Conservation (phyloP, 805 yeast species). For the Kodamaea neixiangensis region DNA sequence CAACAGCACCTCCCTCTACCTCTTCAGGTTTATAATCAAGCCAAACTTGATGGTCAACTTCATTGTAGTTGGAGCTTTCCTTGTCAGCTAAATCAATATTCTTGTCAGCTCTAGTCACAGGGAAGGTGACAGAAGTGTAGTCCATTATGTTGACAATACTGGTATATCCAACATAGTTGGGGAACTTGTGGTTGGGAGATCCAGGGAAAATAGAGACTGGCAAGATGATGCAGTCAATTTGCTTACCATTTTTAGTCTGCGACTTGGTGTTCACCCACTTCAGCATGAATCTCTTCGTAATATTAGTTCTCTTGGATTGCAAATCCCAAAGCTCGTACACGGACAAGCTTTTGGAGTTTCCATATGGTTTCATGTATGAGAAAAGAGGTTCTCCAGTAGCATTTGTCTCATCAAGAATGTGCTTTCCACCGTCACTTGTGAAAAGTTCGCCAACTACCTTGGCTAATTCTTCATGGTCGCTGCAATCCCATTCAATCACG, state of each 20-base stretch:
- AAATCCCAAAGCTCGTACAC: slow-evolving; percentile 43
- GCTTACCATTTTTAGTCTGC: slow-evolving; percentile 39
- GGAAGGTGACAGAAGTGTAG: slow-evolving; percentile 42
- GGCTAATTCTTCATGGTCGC: slow-evolving; percentile 34
- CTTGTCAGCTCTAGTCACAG: slow-evolving; percentile 57
- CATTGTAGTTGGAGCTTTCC: slow-evolving; percentile 32
- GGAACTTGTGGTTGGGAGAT: slow-evolving; percentile 33
- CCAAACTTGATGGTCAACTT: slow-evolving; percentile 47
- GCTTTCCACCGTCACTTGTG: slow-evolving; percentile 48
- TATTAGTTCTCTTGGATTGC: slow-evolving; percentile 35
- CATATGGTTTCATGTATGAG: slow-evolving; percentile 43
- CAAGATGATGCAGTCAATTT: slow-evolving; percentile 50
- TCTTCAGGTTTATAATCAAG: slow-evolving; percentile 46
- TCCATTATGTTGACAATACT: slow-evolving; percentile 31
- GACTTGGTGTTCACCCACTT: slow-evolving; percentile 39
- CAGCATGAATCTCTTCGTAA: slow-evolving; percentile 37
- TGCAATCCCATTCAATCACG: slow-evolving; percentile 50
- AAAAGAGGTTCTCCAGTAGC: slow-evolving; percentile 48
- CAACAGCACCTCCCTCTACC: slow-evolving; percentile 61
- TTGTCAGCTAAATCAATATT: slow-evolving; percentile 34
- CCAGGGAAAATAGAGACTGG: slow-evolving; percentile 53
- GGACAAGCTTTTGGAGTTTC: slow-evolving; percentile 32
- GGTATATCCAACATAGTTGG: slow-evolving; percentile 50
- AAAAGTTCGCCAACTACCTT: slow-evolving; percentile 37
- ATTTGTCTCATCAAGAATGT: slow-evolving; percentile 32